Base-by-base conservation (phyloP, 257 asterid species). In the Eustoma russellianum region DNA sequence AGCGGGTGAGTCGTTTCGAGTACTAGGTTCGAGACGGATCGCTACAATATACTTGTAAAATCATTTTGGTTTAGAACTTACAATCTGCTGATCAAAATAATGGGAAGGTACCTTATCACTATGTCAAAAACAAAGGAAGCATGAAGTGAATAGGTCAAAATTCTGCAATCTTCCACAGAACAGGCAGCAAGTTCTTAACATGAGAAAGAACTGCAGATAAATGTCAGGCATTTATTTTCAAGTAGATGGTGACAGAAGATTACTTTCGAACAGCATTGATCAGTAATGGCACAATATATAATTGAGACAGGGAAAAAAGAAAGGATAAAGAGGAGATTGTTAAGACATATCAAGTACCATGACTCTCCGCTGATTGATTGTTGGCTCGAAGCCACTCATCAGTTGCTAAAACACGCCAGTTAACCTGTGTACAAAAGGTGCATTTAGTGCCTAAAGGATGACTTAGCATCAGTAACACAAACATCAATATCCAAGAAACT, bases 351-450 rank as follows among this genome's bases (percentile, higher is more conserved):
- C 43, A 38, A 7, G 59, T 81, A 91, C 98, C 96, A 83, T 77
- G 81, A 84, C 95, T 78, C 55, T 79, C 16, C 96, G 95, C 62
- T 87, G 98, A 71, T 82, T 82, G 73, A 87, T 87, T 60, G 98
- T 91, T 53, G 98, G 87, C 90, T 56, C 98, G 72, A 56, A 91
- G 69, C 98, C 98, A 91, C 70, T 91, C 98, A 62, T 91, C 96
- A 38, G 96, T 82, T 58, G 95, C 95, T 61, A 91, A 70, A 48
- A 66, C 95, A 38, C 98, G 96, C 65, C 98, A 75, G 50, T 55
- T 81, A 46, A 68, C 85, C 98, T 91, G 76, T 56, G 38, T 17
- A 52, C 55, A 52, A 62, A 38, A 41, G 35, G 46, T 14, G 44
- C 34, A 51, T 53, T 63, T 70, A 48, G 50, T 51, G 33, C 53